phyloP scores from a whole-genome alignment of 1,139 yeast genomes.

The Pichia cactophila region DNA sequence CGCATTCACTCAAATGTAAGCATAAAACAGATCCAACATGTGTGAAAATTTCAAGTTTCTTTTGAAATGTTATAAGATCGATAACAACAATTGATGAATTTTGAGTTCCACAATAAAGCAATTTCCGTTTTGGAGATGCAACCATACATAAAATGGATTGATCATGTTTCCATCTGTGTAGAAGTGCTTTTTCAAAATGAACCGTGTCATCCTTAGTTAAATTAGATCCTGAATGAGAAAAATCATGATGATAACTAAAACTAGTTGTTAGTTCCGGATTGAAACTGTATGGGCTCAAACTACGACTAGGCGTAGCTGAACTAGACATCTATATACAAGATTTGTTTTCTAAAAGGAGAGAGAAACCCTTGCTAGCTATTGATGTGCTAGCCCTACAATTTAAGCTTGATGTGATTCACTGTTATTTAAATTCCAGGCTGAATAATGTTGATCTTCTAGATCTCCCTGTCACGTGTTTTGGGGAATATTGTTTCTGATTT shows the following conservation, averaged over 20 bases:
- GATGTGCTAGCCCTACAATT: too few relatives aligned
- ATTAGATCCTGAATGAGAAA: slow-evolving; percentile 2
- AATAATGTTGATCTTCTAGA: background rate
- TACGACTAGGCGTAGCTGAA: slow-evolving; percentile 3
- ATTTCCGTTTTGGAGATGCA: slow-evolving; percentile 48
- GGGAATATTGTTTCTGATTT: too few relatives aligned
- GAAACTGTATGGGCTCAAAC: slow-evolving; percentile 5
- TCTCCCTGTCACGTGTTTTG: background rate
- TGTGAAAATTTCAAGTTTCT: slow-evolving; percentile 41
- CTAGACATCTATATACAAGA: background rate
- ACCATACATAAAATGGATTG: slow-evolving; percentile 75
- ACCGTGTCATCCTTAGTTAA: slow-evolving; percentile 12
- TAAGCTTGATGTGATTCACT: too few relatives aligned
- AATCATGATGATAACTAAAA: slow-evolving; percentile 14
- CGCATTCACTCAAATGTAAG: slow-evolving; percentile 50
- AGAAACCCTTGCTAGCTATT: too few relatives aligned
- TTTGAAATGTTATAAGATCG: slow-evolving; percentile 58
- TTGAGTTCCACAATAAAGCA: slow-evolving; percentile 88
- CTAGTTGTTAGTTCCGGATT: slow-evolving; percentile 1
- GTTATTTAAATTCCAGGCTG: background rate
- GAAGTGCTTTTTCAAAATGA: slow-evolving; percentile 15
- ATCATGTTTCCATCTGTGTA: slow-evolving; percentile 73
- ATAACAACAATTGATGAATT: slow-evolving; percentile 72
- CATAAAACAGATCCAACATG: slow-evolving; percentile 67
- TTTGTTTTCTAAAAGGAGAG: background rate